A percentile compares a stretch with the other conserved stretches of the same genome.
Conservation (phyloP, 163 green algal species). For the Scenedesmus sp. region DNA sequence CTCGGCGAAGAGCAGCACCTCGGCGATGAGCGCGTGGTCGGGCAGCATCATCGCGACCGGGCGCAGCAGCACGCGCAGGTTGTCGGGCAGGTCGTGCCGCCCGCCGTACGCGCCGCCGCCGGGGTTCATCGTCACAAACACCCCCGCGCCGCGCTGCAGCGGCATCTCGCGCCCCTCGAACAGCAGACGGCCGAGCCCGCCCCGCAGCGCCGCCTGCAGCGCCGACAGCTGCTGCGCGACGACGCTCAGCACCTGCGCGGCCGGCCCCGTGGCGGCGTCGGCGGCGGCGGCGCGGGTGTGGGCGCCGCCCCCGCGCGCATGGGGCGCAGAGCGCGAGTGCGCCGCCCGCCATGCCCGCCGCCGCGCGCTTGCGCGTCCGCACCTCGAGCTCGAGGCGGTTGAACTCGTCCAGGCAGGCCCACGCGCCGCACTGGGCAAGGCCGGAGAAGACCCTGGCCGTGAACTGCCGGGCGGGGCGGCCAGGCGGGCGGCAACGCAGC, state of each 20-base stretch:
- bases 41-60: conserved; percentile 60
- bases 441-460: conserved; percentile 82
- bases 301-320: no score
- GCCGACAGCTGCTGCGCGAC: conserved; percentile 89
- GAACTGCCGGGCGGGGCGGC: conserved; percentile 5
- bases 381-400: conserved; percentile 92
- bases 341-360: no score
- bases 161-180: conserved; percentile 85
- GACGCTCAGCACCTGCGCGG: conserved; percentile 71
- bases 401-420: conserved; percentile 93
- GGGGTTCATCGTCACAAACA: conserved; percentile 93
- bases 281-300: no score
- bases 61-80: conserved; percentile 85
- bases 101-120: conserved; percentile 86
- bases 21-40: conserved; percentile 76
- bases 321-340: no score
- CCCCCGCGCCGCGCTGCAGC: conserved; percentile 73
- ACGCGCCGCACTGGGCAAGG: conserved; percentile 85
- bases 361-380: no score
- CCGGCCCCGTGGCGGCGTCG: no score
- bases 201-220: conserved; percentile 86
- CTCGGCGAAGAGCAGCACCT: conserved; percentile 80
- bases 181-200: conserved; percentile 68
- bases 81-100: conserved; percentile 85
- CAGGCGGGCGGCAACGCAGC: not conserved